These are phyloP conservation scores for Fusarium ambrosium DNA, from an alignment of 2,329 filamentous ascomycete species.

Conservation along the genomic window DNA sequence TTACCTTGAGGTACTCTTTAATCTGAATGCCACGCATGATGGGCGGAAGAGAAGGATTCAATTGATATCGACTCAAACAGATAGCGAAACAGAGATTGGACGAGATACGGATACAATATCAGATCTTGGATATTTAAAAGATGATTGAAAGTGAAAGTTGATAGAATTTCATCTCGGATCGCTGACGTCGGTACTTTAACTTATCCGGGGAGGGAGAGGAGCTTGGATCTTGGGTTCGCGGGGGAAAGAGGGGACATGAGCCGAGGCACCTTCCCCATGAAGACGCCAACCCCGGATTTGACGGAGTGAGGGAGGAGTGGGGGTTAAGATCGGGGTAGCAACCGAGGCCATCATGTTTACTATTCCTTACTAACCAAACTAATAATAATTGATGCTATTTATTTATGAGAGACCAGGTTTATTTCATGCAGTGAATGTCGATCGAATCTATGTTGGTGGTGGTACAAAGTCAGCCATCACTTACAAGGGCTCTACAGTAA, in stretches of 20 bases:
- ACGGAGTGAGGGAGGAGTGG: background rate
- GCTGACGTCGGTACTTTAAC: slow-evolving; percentile 22
- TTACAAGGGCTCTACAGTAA: background rate
- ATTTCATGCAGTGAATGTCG: background rate
- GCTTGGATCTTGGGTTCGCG: slow-evolving; percentile 37
- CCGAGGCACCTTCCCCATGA: slow-evolving; percentile 46
- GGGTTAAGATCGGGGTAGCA: background rate
- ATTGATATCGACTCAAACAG: background rate
- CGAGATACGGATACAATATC: background rate
- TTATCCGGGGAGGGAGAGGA: background rate
- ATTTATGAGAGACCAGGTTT: background rate
- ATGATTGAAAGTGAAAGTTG: background rate
- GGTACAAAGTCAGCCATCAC: background rate
- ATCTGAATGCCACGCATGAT: slow-evolving; percentile 83
- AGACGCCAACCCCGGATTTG: slow-evolving; percentile 20
- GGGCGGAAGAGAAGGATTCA: slow-evolving; percentile 6
- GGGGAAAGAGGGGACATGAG: slow-evolving; percentile 38
- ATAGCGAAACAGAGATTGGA: background rate
- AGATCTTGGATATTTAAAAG: background rate
- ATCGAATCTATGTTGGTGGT: background rate
- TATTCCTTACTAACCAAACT: background rate
- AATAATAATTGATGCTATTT: background rate
- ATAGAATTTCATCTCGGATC: slow-evolving; percentile 11
- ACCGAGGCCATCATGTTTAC: background rate
- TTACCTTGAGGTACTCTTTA: slow-evolving; percentile 80